These are phyloP conservation scores for Xylaria palmicola DNA, from an alignment of 495 filamentous ascomycete genomes.

Conservation along the genomic window DNA sequence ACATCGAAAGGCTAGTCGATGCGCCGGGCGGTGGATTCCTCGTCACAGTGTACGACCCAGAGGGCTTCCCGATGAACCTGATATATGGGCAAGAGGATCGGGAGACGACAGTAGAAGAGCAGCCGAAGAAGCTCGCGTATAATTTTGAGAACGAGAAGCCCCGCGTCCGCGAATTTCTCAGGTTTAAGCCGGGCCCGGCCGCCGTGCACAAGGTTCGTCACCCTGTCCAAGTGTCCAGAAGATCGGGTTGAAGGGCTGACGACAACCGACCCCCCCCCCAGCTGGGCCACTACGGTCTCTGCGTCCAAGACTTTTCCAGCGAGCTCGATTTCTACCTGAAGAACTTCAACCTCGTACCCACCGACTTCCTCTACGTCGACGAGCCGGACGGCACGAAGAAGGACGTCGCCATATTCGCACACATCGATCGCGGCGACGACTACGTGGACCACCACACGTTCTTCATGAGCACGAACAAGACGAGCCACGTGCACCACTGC, in stretches of 20 bases:
- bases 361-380: constrained; percentile 36
- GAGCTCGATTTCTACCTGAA: constrained; percentile 54
- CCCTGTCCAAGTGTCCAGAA: not conserved
- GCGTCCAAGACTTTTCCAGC: constrained; percentile 47
- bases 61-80: constrained; percentile 44
- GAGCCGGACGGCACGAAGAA: constrained; percentile 21
- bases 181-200: constrained; percentile 52
- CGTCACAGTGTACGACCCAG: constrained; percentile 42
- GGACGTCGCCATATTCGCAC: constrained; percentile 41
- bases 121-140: constrained; percentile 39
- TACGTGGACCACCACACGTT: constrained; percentile 57
- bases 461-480: constrained; percentile 45
- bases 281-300: constrained; percentile 62
- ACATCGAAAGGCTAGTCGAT: constrained; percentile 34
- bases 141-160: constrained; percentile 28
- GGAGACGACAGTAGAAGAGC: constrained; percentile 19
- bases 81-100: constrained; percentile 42
- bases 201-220: constrained; percentile 52
- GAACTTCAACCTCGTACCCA: constrained; percentile 59
- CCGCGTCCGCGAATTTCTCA: constrained; percentile 32
- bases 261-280: not conserved
- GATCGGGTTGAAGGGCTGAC: not conserved
- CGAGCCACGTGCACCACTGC: constrained; percentile 57
- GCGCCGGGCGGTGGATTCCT: constrained; percentile 46
- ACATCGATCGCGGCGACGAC: constrained; percentile 23